Evolutionary conservation across 495 filamentous ascomycete species (phyloP).

Genomic region (Chaetomium fimeti): DNA sequence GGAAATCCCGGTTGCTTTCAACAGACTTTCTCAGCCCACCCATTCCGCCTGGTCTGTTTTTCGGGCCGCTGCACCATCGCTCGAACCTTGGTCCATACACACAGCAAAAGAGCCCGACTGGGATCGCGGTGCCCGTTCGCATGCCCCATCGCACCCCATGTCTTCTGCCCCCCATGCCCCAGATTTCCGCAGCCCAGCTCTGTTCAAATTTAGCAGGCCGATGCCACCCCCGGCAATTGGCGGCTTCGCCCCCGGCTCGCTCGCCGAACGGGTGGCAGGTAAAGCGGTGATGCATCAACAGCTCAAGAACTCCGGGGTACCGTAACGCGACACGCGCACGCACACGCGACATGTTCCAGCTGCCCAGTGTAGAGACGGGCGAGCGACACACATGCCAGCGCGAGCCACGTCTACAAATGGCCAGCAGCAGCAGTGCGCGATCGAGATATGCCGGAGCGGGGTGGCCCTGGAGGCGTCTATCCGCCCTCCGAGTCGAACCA

Average conservation of each 20-base stretch:
- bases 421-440: constrained; percentile 12
- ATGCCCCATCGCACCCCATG: background rate
- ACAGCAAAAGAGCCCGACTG: background rate
- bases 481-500: constrained; percentile 6
- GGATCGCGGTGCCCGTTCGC: too few species aligned
- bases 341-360: too few species aligned
- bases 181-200: constrained; percentile 5
- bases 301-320: too few species aligned
- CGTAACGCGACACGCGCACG: background rate
- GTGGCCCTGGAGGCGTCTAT: constrained; percentile 18
- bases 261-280: background rate
- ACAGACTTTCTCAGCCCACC: constrained; percentile 9
- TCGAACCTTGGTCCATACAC: background rate
- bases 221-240: constrained; percentile 3
- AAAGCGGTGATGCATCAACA: background rate
- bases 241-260: background rate
- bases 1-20: background rate
- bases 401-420: constrained; percentile 10
- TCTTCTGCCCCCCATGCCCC: constrained; percentile 1
- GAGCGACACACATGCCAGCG: background rate
- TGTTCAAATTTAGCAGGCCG: constrained; percentile 16
- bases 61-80: constrained; percentile 21
- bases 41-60: constrained; percentile 20
- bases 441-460: constrained; percentile 21
- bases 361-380: too few species aligned